Evolutionary conservation across 805 yeast species (phyloP), one percentile per base, ranked within the genome.

Genomic region (Candida ipomoeae): DNA sequence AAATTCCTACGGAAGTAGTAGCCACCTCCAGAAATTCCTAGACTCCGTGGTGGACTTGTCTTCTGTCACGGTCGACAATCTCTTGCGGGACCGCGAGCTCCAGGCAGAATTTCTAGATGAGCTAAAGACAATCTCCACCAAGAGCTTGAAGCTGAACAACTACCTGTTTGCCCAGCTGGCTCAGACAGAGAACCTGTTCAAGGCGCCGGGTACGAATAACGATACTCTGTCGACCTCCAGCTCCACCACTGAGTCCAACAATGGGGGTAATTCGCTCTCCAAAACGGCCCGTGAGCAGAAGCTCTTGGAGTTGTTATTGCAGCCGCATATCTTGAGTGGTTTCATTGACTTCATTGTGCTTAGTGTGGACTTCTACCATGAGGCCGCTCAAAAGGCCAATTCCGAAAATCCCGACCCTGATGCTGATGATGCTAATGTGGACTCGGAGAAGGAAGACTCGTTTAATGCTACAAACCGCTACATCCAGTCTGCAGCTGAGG

Each of bases 301-400:
- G 62, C 76, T 94, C 45, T 75, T 91, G 37, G 94, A 89, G 60
- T 84, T 84, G 60, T 73, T 94, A 49, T 78, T 92, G 55, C 88
- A 87, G 62, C 90, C 94, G 14, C 87, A 83, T 48, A 81, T 89
- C 14, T 66, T 92, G 52, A 77, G 74, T 47, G 81, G 82, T 50
- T 76, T 92, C 51, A 81, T 92, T 31, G 82, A 84, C 37, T 83
- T 81, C 59, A 78, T 90, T 39, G 81, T 82, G 34, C 69, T 67
- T 15, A 68, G 76, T 53, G 83, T 79, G 40, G 78, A 71, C 14
- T 77, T 66, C 51, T 79, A 74, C 55, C 62, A 69, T 48, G 67
- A 65, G 13, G 55, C 62, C 33, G 53, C 56, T 13, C 35, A 61
- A 15, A 61, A 59, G 26, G 71, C 67, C 17, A 54, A 51, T 15